phyloP scores from a whole-genome alignment of 495 filamentous ascomycete genomes.

The Penicillium atrosanguineum region DNA sequence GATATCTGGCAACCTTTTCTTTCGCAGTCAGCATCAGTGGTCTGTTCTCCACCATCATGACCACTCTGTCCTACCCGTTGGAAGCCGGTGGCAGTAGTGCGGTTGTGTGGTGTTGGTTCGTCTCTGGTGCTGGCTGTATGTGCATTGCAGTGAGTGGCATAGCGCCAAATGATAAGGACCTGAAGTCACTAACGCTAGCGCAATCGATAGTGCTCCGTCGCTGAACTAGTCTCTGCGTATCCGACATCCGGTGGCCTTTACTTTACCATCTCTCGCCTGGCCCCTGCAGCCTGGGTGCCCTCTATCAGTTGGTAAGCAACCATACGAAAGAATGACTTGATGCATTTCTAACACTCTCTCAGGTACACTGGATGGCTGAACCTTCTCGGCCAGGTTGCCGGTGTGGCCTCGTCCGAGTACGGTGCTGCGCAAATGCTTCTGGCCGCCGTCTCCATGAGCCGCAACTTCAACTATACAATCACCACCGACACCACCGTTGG shows the following conservation, averaged over 20 bases:
- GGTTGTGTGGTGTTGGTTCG: slow-evolving; percentile 64
- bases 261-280: slow-evolving; percentile 43
- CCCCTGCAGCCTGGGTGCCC: slow-evolving; percentile 38
- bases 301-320: slow-evolving; percentile 35
- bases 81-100: slow-evolving; percentile 58
- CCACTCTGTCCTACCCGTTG: slow-evolving; percentile 60
- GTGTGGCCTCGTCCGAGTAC: slow-evolving; percentile 65
- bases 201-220: slow-evolving; percentile 39
- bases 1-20: slow-evolving; percentile 59
- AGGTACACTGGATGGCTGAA: slow-evolving; percentile 62
- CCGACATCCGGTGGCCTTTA: slow-evolving; percentile 51
- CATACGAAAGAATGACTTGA: background rate
- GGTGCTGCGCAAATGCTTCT: slow-evolving; percentile 66
- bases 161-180: background rate
- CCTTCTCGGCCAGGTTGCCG: slow-evolving; percentile 62
- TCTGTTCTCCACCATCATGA: slow-evolving; percentile 59
- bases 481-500: slow-evolving; percentile 53
- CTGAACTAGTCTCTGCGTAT: slow-evolving; percentile 53
- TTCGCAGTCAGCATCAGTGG: slow-evolving; percentile 63
- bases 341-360: background rate
- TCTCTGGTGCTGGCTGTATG: slow-evolving; percentile 61
- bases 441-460: slow-evolving; percentile 61
- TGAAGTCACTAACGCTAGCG: too few species aligned
- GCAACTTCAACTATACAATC: slow-evolving; percentile 53
- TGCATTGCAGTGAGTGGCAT: slow-evolving; percentile 51